A percentile compares a stretch with the other conserved stretches of the same genome.
These are phyloP conservation scores for Aureobasidium leucospermi DNA, from an alignment of 2,329 filamentous ascomycete species.

Conservation along the genomic window DNA sequence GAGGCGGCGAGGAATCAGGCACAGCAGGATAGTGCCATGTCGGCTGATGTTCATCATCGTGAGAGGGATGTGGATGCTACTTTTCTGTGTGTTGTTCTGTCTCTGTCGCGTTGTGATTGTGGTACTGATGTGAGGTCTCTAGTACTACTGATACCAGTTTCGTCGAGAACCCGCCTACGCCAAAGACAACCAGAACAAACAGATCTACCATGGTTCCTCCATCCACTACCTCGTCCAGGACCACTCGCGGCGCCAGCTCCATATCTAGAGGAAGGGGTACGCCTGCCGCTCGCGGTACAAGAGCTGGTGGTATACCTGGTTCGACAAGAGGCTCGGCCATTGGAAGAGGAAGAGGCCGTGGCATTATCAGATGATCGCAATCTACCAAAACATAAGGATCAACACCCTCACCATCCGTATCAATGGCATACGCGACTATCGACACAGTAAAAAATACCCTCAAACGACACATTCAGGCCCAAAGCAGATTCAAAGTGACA, in stretches of 20 bases:
- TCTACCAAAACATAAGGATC: neutral
- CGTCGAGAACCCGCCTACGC: constrained; percentile 68
- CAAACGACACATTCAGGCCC: neutral
- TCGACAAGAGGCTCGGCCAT: constrained; percentile 22
- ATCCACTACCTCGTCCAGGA: constrained; percentile 17
- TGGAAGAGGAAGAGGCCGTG: constrained; percentile 24
- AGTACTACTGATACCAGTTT: constrained; percentile 91
- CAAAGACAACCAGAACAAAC: constrained; percentile 24
- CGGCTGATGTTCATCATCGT: neutral
- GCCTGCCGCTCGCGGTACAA: neutral
- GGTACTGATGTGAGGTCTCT: neutral
- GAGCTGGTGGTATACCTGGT: constrained; percentile 23
- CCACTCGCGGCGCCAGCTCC: constrained; percentile 24
- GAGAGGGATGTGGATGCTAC: constrained; percentile 61
- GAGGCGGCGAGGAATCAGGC: constrained; percentile 9
- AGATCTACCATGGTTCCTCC: constrained; percentile 33
- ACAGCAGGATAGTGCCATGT: constrained; percentile 5
- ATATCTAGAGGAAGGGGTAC: constrained; percentile 24
- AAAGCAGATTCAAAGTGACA: neutral
- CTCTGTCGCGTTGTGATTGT: neutral
- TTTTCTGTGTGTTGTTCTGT: constrained; percentile 58
- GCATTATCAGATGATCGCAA: constrained; percentile 2
- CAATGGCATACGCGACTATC: neutral
- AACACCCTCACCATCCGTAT: neutral
- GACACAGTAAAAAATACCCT: too few species aligned